Conservation (phyloP, 2,329 filamentous ascomycete species). For the Bretziella fagacearum region DNA sequence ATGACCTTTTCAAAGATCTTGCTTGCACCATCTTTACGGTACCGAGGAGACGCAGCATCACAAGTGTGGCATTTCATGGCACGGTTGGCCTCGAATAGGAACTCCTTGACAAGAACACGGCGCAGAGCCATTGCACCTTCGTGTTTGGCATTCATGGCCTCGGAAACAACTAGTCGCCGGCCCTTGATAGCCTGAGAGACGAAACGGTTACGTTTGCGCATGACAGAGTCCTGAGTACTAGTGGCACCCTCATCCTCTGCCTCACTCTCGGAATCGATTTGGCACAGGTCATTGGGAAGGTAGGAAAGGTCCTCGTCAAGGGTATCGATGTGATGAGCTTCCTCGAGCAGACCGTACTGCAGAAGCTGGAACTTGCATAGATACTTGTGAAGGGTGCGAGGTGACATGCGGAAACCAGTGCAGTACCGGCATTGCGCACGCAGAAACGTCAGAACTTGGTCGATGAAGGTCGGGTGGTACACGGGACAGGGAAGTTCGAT, state of each 20-base stretch:
- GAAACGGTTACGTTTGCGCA: conserved; percentile 42
- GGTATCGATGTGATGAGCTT: conserved; percentile 42
- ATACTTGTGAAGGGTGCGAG: conserved; percentile 59
- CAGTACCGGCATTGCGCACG: conserved; percentile 85
- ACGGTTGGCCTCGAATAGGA: conserved; percentile 55
- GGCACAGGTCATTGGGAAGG: conserved; percentile 22
- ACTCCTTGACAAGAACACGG: conserved; percentile 60
- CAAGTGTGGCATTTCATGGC: conserved; percentile 52
- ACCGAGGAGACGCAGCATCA: conserved; percentile 58
- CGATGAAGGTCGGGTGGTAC: conserved; percentile 94
- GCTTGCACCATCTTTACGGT: conserved; percentile 75
- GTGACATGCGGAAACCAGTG: conserved; percentile 65
- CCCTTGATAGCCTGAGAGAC: conserved; percentile 43
- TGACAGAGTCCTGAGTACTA: conserved; percentile 33
- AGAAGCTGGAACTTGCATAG: conserved; percentile 72
- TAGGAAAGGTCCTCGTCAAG: conserved; percentile 31
- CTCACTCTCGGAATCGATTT: conserved; percentile 35
- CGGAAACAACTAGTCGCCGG: conserved; percentile 32
- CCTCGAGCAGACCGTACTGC: conserved; percentile 63
- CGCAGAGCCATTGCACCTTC: conserved; percentile 68
- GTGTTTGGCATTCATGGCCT: conserved; percentile 51
- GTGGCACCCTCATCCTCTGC: conserved; percentile 46
- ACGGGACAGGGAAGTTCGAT: conserved; percentile 87
- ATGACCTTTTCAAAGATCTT: conserved; percentile 86
- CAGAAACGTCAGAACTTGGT: conserved; percentile 71